Evolutionary conservation across 768 basidiomycete genomes (phyloP).

Genomic region (Mycena pura): DNA sequence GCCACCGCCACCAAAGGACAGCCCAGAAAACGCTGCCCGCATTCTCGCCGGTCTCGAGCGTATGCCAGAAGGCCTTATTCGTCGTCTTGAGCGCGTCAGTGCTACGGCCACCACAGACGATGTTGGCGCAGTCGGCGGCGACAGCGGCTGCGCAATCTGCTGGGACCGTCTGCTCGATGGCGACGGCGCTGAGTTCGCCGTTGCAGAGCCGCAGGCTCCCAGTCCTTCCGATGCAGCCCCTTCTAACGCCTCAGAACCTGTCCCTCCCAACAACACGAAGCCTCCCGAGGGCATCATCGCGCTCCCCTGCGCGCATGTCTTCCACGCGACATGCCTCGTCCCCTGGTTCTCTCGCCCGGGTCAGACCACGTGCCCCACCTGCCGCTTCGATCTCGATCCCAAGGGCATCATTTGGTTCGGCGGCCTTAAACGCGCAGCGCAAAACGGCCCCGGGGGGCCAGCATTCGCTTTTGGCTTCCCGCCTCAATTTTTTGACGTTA

Average conservation of each 20-base stretch:
- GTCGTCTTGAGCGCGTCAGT: conserved; percentile 63
- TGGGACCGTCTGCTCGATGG: conserved; percentile 71
- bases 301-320: conserved; percentile 83
- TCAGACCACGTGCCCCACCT: conserved; percentile 85
- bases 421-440: conserved; percentile 12
- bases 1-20: conserved; percentile 50
- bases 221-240: conserved; percentile 27
- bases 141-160: conserved; percentile 73
- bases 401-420: conserved; percentile 54
- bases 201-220: conserved; percentile 10
- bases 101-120: conserved; percentile 45
- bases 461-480: too few species aligned
- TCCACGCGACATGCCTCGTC: conserved; percentile 77
- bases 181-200: conserved; percentile 41
- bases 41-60: conserved; percentile 69
- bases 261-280: conserved; percentile 14
- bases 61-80: conserved; percentile 70
- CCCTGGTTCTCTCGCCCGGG: conserved; percentile 85
- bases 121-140: conserved; percentile 39
- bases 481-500: too few species aligned
- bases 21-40: conserved; percentile 70
- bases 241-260: conserved; percentile 26
- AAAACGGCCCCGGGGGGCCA: too few species aligned
- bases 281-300: conserved; percentile 58
- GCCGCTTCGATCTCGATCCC: conserved; percentile 84